Conservation (phyloP, 164 flowering plant species). For the Saururus chinensis region DNA sequence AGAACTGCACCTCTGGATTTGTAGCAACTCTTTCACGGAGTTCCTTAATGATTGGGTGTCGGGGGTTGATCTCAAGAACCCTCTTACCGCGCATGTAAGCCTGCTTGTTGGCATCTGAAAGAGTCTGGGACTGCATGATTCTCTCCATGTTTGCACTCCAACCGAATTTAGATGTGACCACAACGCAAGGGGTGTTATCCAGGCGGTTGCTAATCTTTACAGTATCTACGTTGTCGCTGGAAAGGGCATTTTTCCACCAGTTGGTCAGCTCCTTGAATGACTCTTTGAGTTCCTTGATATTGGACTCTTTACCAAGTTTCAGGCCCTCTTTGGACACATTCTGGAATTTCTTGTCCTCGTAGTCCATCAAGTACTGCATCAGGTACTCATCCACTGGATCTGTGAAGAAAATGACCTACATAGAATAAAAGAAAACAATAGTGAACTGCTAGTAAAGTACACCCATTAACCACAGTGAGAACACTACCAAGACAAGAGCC, state of each 20-base stretch:
- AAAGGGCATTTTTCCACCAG: constrained; percentile 85
- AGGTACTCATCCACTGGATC: constrained; percentile 97
- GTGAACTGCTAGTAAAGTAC: too few relatives aligned
- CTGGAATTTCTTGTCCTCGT: constrained; percentile 92
- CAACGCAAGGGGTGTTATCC: constrained; percentile 86
- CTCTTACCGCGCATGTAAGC: constrained; percentile 97
- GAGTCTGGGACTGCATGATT: constrained; percentile 95
- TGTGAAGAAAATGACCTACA: constrained; percentile 93
- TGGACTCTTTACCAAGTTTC: constrained; percentile 79
- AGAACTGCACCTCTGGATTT: constrained; percentile 62
- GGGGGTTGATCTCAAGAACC: constrained; percentile 91
- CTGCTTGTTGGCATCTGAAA: constrained; percentile 85
- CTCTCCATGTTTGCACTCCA: constrained; percentile 99
- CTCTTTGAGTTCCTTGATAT: constrained; percentile 82
- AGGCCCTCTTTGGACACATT: constrained; percentile 95
- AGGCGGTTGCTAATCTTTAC: constrained; percentile 87
- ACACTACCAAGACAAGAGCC: too few relatives aligned
- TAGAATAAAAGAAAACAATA: neutral
- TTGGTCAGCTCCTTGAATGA: constrained; percentile 90
- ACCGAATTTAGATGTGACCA: constrained; percentile 91
- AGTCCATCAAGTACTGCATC: constrained; percentile 96
- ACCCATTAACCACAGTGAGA: too few relatives aligned
- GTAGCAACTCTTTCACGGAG: constrained; percentile 67
- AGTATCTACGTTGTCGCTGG: constrained; percentile 79
- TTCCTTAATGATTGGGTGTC: constrained; percentile 93